Evolutionary conservation across 2,329 filamentous ascomycete species (phyloP), one percentile per base, ranked within the genome.

Genomic region (Plenodomus lindquistii): DNA sequence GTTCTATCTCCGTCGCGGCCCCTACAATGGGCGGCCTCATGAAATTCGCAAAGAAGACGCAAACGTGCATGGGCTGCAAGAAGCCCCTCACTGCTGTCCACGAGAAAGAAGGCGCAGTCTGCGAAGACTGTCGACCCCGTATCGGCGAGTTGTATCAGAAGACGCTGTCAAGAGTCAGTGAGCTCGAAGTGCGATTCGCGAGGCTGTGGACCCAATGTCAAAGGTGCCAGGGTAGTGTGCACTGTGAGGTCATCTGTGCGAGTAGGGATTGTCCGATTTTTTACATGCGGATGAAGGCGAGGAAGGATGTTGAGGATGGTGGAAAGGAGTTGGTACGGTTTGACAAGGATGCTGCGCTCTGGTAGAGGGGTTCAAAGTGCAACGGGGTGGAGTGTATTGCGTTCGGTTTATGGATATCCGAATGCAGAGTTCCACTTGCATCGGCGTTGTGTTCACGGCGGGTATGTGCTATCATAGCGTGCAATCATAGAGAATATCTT

Each of bases 221-320:
- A 77, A 82, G 94, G 36, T 99, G 94, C 72, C 94, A 99, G 77
- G 94, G 92, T 45, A 97, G 91, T 77, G 88, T 99, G 82, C 94
- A 99, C 76, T 94, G 91, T 72, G 94, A 99, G 73, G 95, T 99
- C 45, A 97, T 99, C 62, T 99, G 94, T 78, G 92, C 88, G 55
- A 93, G 88, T 71, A 89, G 91, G 72, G 94, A 99, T 77, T 99
- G 94, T 70, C 94, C 94, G 1, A 99, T 99, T 66, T 99, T 99
- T 74, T 99, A 99, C 73, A 99, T 99, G 94, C 86, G 94, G 4
- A 99, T 99, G 94, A 99, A 99, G 81, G 93, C 93, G 24, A 96
- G 97, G 82, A 99, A 99, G 79, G 94, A 99, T 71, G 86, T 97
- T 34, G 93, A 97, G 73, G 94, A 99, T 76, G 87, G 87, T 1